Conservation (phyloP, 805 yeast species). For the Kodamaea hsintzibuensis region DNA sequence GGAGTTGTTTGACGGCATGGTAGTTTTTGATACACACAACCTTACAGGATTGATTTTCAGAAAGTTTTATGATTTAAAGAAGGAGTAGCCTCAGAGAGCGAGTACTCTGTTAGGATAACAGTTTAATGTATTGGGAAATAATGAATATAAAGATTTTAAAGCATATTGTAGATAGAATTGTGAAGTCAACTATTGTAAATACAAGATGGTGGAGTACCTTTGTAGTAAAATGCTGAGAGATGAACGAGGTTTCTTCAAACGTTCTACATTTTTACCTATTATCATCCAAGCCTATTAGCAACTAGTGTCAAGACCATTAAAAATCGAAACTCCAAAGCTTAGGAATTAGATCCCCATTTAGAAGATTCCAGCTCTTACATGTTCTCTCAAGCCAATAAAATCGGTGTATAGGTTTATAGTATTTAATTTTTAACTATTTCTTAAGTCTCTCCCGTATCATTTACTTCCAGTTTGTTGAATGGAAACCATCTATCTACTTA, state of each 20-base stretch:
- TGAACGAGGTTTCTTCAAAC: too few species aligned
- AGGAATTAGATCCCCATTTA: too few species aligned
- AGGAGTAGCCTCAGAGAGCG: constrained; percentile 18
- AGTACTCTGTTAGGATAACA: not conserved
- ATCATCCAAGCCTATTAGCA: too few species aligned
- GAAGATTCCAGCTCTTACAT: too few species aligned
- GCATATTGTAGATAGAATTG: not conserved
- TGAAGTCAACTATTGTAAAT: too few species aligned
- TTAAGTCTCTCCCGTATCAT: not conserved
- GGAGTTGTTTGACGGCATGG: constrained; percentile 66
- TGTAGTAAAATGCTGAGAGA: too few species aligned
- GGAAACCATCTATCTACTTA: constrained; percentile 29
- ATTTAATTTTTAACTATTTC: not conserved
- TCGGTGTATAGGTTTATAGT: not conserved
- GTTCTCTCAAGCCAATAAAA: too few species aligned
- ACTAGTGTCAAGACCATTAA: too few species aligned
- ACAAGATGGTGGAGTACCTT: too few species aligned
- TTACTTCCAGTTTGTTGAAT: too few species aligned
- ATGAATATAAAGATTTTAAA: not conserved
- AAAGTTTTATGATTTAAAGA: constrained; percentile 65
- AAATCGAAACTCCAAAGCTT: too few species aligned
- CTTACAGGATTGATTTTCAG: constrained; percentile 69
- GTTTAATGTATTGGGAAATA: not conserved
- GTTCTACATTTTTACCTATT: too few species aligned
- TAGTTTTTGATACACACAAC: constrained; percentile 65